Percentiles rank a stretch among this genome's conserved stretches.
Conservation (phyloP, 768 basidiomycete species). For the Podaxis sp. region DNA sequence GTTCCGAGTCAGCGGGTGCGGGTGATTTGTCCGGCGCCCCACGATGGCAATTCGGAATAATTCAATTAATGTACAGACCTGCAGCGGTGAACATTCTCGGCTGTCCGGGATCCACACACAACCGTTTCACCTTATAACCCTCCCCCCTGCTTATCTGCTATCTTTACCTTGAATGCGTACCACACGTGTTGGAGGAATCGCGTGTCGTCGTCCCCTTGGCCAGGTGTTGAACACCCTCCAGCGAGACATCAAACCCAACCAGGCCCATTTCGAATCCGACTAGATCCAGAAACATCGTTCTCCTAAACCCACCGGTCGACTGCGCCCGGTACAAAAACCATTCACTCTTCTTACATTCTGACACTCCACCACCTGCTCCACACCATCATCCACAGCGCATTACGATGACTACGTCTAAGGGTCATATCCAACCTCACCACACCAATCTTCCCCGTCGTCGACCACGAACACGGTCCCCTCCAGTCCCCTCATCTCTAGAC, state of each 20-base stretch:
- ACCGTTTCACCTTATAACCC: neutral
- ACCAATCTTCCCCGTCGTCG: slow-evolving; percentile 6
- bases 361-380: neutral
- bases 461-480: neutral
- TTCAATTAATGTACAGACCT: neutral
- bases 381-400: neutral
- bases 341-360: neutral
- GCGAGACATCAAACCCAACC: neutral
- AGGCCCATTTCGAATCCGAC: neutral
- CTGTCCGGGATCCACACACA: neutral
- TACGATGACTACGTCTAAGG: neutral
- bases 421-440: slow-evolving; percentile 5
- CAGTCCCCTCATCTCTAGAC: neutral
- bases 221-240: neutral
- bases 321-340: neutral
- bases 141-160: neutral
- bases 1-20: neutral
- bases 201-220: neutral
- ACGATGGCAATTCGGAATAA: neutral
- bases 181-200: neutral
- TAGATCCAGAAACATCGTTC: neutral
- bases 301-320: neutral
- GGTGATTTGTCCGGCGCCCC: neutral
- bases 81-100: neutral
- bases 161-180: neutral